Conservation (phyloP, 768 basidiomycete genomes). For the Naganishia friedmannii region DNA sequence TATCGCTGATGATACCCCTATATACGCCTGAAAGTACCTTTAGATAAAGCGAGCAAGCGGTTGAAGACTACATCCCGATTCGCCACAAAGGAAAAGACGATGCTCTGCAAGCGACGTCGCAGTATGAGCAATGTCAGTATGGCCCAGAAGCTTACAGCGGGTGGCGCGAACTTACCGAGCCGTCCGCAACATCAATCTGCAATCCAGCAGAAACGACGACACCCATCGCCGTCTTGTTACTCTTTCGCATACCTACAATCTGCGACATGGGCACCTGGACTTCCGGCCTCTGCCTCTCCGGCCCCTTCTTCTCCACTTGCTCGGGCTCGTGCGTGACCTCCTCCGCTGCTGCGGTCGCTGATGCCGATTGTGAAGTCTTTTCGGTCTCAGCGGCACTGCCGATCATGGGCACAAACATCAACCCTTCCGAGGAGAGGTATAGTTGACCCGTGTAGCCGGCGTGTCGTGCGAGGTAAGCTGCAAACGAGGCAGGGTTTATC, state of each 20-base stretch:
- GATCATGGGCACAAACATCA: conserved; percentile 20
- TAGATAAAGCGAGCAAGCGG: conserved; percentile 12
- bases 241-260: conserved; percentile 31
- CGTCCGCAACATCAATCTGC: conserved; percentile 31
- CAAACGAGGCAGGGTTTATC: not conserved
- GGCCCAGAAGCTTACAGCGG: not conserved
- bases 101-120: not conserved
- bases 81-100: conserved; percentile 28
- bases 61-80: conserved; percentile 27
- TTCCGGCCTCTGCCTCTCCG: not conserved
- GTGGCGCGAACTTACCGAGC: conserved; percentile 23
- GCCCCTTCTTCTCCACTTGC: not conserved
- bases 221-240: conserved; percentile 31
- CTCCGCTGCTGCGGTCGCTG: not conserved
- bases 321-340: not conserved
- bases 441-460: conserved; percentile 9
- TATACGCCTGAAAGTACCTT: conserved; percentile 15
- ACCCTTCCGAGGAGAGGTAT: conserved; percentile 17
- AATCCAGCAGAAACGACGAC: conserved; percentile 31
- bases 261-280: conserved; percentile 26
- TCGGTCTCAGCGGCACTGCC: not conserved
- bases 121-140: not conserved
- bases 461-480: conserved; percentile 16
- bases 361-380: not conserved
- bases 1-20: too few species aligned